Evolutionary conservation across 495 filamentous ascomycete genomes (phyloP).

Genomic region (Penicillium alfredii): DNA sequence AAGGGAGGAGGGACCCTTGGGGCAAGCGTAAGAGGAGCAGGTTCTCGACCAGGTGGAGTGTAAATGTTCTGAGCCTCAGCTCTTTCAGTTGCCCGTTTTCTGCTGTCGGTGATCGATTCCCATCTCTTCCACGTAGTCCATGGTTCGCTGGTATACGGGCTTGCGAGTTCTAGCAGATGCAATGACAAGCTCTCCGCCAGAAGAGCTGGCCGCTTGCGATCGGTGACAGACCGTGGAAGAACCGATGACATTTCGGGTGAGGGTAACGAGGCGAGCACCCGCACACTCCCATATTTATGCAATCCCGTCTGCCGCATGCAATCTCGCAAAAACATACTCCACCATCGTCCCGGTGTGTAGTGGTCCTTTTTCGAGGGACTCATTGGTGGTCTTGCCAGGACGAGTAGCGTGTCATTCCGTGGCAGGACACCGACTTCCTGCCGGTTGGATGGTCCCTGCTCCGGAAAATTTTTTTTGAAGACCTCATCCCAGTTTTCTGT

Average conservation of each 20-base stretch:
- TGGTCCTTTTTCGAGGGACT: constrained; percentile 30
- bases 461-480: constrained; percentile 36
- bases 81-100: constrained; percentile 31
- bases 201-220: constrained; percentile 48
- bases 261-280: constrained; percentile 60
- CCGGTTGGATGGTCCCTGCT: constrained; percentile 17
- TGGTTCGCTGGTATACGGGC: constrained; percentile 8
- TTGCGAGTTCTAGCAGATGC: constrained; percentile 44
- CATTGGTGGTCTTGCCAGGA: constrained; percentile 52
- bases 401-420: constrained; percentile 60
- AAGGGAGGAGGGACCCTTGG: constrained; percentile 12
- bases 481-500: constrained; percentile 45
- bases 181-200: constrained; percentile 50
- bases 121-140: constrained; percentile 24
- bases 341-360: constrained; percentile 33
- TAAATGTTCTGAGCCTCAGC: constrained; percentile 27
- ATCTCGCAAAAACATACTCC: constrained; percentile 22
- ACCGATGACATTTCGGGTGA: constrained; percentile 41
- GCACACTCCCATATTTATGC: constrained; percentile 50
- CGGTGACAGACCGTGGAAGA: constrained; percentile 47
- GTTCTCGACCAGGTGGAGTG: constrained; percentile 34
- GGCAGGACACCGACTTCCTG: constrained; percentile 24
- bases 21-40: constrained; percentile 19
- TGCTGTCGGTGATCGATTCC: constrained; percentile 23
- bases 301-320: constrained; percentile 27